Evolutionary conservation across 345 rosid species (phyloP), one percentile per base, ranked within the genome.

Genomic region (Jatropha curcas): DNA sequence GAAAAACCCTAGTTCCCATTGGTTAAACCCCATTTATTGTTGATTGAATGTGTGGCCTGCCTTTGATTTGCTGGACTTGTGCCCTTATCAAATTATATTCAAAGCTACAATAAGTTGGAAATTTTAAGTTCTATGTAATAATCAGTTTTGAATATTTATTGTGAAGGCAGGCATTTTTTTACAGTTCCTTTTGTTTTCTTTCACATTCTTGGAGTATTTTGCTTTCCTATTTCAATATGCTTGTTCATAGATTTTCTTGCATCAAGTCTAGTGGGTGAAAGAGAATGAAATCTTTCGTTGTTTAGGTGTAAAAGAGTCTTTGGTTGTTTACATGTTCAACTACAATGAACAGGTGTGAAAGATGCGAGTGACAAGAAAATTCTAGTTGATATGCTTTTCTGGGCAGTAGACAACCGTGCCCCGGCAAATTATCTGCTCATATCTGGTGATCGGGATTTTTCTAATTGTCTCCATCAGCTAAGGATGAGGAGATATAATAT

Each of bases 291-390:
- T 48, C 0, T 48, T 13, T 16, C 4, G 52, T 48, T 48, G 52
- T 48, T 45, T 48, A 13, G 17, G n/a, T n/a, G n/a, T n/a, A n/a
- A n/a, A n/a, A n/a, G n/a, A n/a, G 2, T 31, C 41, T 20, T n/a
- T 19, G 30, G 9, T 63, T 63, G 30, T n/a, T 63, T 63, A 12
- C 12, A 37, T 37, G 48, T 10, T 24, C 50, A 37, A 13, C 5
- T 62, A 16, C 52, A 25, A 52, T 62, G 20, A 63, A 45, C 84
- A 94, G 98, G 98, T 25, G 95, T 87, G 41, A 94, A 92, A 80
- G 98, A 94, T 89, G 97, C 98, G 2, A 94, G 98, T 66, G 98
- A 94, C 81, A 94, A 94, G 87, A 94, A 90, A 81, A 94, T 94
- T 79, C 71, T 94, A 17, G 98, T 94, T 8, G 96, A 94, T 67